phyloP scores from a whole-genome alignment of 169 alveolate genomes.

The Plasmodium gallinaceum region DNA sequence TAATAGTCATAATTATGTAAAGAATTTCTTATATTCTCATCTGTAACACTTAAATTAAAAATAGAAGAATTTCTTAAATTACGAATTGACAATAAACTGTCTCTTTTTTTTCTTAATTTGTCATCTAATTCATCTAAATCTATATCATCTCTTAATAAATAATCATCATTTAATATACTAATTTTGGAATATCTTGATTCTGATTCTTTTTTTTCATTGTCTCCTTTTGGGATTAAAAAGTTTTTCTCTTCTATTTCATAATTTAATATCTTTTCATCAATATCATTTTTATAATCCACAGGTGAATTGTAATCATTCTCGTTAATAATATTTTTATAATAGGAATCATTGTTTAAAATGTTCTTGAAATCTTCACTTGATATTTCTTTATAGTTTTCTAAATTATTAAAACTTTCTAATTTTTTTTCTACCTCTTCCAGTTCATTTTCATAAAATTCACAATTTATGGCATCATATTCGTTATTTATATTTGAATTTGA shows the following conservation, averaged over 20 bases:
- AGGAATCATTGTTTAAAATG: conserved; percentile 23
- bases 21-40: conserved; percentile 25
- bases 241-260: neutral
- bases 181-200: conserved; percentile 18
- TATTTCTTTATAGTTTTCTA: conserved; percentile 37
- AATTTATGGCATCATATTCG: neutral
- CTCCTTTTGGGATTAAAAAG: neutral
- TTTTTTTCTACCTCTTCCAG: conserved; percentile 1
- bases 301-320: neutral
- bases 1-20: conserved; percentile 11
- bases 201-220: conserved; percentile 8
- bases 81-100: conserved; percentile 15
- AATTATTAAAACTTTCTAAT: conserved; percentile 2
- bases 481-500: neutral
- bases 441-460: neutral
- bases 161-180: conserved; percentile 52
- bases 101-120: conserved; percentile 11
- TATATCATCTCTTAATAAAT: conserved; percentile 18
- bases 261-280: neutral
- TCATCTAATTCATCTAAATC: neutral
- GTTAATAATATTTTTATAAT: conserved; percentile 1
- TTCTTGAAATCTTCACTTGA: conserved; percentile 44
- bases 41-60: conserved; percentile 55
- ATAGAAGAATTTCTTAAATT: conserved; percentile 36
- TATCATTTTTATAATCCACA: neutral